These are phyloP conservation scores for Neocucurbitaria cava DNA, from an alignment of 2,329 filamentous ascomycete genomes.

Conservation along the genomic window DNA sequence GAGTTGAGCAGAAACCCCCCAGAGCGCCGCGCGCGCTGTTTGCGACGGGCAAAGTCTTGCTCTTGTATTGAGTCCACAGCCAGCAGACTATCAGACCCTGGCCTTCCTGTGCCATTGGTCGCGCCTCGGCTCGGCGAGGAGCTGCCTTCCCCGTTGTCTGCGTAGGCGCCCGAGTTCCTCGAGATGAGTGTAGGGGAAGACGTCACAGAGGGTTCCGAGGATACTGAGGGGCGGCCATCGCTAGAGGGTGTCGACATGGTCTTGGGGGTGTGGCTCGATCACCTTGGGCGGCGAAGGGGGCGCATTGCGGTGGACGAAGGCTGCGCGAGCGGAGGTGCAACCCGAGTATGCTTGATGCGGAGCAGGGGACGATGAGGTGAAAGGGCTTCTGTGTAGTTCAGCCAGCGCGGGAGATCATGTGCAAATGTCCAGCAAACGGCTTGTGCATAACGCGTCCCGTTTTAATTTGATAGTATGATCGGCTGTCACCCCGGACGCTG, in stretches of 20 bases:
- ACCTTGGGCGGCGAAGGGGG: slow-evolving; percentile 32
- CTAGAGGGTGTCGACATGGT: slow-evolving; percentile 44
- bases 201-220: slow-evolving; percentile 39
- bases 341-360: not conserved
- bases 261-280: slow-evolving; percentile 22
- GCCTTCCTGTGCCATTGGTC: slow-evolving; percentile 9
- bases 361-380: not conserved
- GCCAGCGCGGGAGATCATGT: not conserved
- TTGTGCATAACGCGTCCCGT: slow-evolving; percentile 1
- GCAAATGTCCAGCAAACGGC: not conserved
- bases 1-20: slow-evolving; percentile 57
- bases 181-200: slow-evolving; percentile 46
- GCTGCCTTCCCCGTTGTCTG: slow-evolving; percentile 38
- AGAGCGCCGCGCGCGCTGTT: slow-evolving; percentile 40
- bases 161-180: slow-evolving; percentile 27
- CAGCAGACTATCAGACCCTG: slow-evolving; percentile 22
- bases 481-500: not conserved
- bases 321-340: slow-evolving; percentile 19
- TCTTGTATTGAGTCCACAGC: slow-evolving; percentile 33
- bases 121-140: slow-evolving; percentile 28
- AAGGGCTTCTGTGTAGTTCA: not conserved
- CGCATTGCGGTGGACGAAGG: slow-evolving; percentile 32
- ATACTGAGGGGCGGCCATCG: slow-evolving; percentile 42
- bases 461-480: not conserved
- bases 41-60: slow-evolving; percentile 41